A percentile compares a stretch with the other conserved stretches of the same genome.
phyloP scores from a whole-genome alignment of 2,329 filamentous ascomycete species.

The Penicillium sp. region DNA sequence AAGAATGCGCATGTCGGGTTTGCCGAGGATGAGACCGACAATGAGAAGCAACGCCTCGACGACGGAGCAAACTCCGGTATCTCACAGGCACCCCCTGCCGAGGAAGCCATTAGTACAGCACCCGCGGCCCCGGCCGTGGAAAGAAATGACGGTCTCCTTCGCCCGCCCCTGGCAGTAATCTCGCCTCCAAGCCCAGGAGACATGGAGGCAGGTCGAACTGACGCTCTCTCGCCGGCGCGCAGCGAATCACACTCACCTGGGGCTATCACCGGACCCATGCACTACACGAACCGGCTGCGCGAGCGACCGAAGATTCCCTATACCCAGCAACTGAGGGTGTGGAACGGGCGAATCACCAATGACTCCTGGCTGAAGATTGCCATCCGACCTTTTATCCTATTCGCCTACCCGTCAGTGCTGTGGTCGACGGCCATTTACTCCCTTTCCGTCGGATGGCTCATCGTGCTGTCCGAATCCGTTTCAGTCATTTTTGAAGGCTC shows the following conservation, averaged over 20 bases:
- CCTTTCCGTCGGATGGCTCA: conserved; percentile 89
- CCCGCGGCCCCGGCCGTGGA: conserved; percentile 7
- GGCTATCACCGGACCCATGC: conserved; percentile 26
- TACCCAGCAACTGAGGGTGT: conserved; percentile 67
- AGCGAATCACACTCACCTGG: conserved; percentile 31
- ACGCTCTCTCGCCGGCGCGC: conserved; percentile 26
- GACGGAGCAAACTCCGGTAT: conserved; percentile 3
- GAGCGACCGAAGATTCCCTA: conserved; percentile 66
- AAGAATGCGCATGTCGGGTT: conserved; percentile 56
- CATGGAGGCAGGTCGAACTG: conserved; percentile 27
- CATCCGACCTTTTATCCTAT: conserved; percentile 76
- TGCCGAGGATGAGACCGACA: conserved; percentile 33
- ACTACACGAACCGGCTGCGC: conserved; percentile 68
- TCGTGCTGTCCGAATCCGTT: conserved; percentile 86
- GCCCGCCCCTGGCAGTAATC: conserved; percentile 6
- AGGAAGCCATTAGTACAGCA: conserved; percentile 3
- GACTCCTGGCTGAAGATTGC: conserved; percentile 78
- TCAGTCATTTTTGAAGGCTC: conserved; percentile 70
- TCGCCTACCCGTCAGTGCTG: conserved; percentile 78
- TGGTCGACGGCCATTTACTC: conserved; percentile 85
- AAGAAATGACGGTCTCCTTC: conserved; percentile 13
- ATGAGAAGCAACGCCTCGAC: conserved; percentile 18
- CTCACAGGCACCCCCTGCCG: not conserved
- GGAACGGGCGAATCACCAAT: conserved; percentile 69
- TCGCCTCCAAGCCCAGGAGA: conserved; percentile 17